Base-by-base conservation (phyloP, 805 yeast species). In the Vanderwaltozyma tropicalis region DNA sequence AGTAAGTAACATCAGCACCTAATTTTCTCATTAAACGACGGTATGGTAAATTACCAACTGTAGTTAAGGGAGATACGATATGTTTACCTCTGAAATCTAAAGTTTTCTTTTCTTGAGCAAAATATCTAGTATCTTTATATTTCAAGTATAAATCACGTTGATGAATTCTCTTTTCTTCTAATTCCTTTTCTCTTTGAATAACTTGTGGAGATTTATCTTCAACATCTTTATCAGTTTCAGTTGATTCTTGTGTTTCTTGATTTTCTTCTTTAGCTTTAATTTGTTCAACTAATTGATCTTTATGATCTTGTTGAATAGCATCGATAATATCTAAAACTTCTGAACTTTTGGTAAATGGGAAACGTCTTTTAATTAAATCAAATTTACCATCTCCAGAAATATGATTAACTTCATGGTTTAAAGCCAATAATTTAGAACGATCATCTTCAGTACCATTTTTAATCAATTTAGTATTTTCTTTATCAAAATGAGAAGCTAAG, bases 21-120 rank as follows among this genome's bases (percentile, higher is more conserved):
- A 86, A 61, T 1, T 80, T 71, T 52, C 79, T 81, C 96, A 92
- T 88, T 42, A 92, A 69, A 49, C 97, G 72, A 60, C 99, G 80
- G 63, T 76, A 92, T 13, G 99, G 98, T 50, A 92, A 68, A 61
- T 92, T 92, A 17, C 99, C 99, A 5, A 92, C 98, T 0, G 99
- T 92, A 25, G 99, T 94, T 44, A 92, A 70, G 1, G 99, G 99
- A 2, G 96, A 85, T 7, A 92, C 79, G 42, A 92, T 86, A 61
- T 87, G 87, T 46, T 89, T 89, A 32, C 75, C 67, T 26, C 66
- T 64, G 37, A 83, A 69, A 53, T 87, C 66, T 34, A 92, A 55
- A 40, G 63, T 69, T 58, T 80, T 83, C 74, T 92, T 92, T 59
- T 92, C 97, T n/a, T 71, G 64, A 0, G 85, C 69, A 50, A 74